phyloP scores from a whole-genome alignment of 306 rosid genomes.

The Rosa multiflora region DNA sequence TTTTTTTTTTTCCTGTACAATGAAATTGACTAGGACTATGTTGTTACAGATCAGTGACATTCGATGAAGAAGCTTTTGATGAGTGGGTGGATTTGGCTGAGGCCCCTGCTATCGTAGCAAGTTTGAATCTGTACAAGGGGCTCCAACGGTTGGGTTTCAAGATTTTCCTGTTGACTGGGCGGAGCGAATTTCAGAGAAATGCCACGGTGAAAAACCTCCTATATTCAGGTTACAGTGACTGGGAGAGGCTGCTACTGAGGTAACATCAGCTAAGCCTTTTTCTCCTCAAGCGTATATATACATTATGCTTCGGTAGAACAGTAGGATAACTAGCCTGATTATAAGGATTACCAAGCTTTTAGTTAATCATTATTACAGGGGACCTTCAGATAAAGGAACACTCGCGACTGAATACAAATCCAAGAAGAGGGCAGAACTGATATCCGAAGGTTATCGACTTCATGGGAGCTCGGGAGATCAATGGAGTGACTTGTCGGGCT shows the following conservation, averaged over 20 bases:
- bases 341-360: constrained; percentile 8
- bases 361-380: constrained; percentile 38
- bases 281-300: background rate
- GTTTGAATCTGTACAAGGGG: constrained; percentile 55
- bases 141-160: constrained; percentile 53
- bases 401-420: constrained; percentile 67
- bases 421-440: constrained; percentile 68
- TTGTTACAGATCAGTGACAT: constrained; percentile 46
- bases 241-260: constrained; percentile 89
- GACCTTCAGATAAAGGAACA: constrained; percentile 62
- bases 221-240: constrained; percentile 48
- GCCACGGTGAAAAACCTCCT: constrained; percentile 59
- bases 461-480: constrained; percentile 91
- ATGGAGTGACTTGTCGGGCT: constrained; percentile 88
- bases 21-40: background rate
- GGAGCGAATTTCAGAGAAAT: constrained; percentile 66
- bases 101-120: constrained; percentile 70
- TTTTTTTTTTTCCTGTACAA: background rate
- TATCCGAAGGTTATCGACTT: constrained; percentile 57
- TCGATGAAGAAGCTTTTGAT: constrained; percentile 52
- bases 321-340: background rate
- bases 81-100: constrained; percentile 64
- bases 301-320: background rate
- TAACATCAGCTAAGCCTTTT: constrained; percentile 14
- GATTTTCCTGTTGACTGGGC: constrained; percentile 71